Conservation (phyloP, 495 filamentous ascomycete species). For the Podospora sp. region DNA sequence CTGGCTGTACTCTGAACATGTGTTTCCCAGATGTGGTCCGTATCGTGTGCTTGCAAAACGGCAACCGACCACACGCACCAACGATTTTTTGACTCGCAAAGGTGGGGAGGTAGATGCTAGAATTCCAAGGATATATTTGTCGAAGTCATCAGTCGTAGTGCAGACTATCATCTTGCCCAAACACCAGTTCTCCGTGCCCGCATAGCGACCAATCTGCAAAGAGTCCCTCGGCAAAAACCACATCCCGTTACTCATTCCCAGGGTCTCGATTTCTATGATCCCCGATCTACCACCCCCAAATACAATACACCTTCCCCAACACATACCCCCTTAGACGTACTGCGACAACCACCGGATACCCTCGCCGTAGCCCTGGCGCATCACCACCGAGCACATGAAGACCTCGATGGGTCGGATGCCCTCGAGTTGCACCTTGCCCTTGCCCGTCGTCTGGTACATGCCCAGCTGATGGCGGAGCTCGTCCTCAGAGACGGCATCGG, state of each 20-base stretch:
- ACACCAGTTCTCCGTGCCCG: slow-evolving; percentile 18
- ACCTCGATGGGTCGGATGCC: slow-evolving; percentile 95
- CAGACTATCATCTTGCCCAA: slow-evolving; percentile 31
- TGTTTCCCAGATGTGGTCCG: too few relatives aligned
- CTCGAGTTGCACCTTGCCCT: slow-evolving; percentile 95
- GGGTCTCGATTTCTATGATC: not conserved
- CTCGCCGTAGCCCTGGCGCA: slow-evolving; percentile 90
- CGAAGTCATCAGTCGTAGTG: slow-evolving; percentile 34
- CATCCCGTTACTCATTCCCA: slow-evolving; percentile 8
- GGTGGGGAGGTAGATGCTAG: slow-evolving; percentile 1
- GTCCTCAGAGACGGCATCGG: slow-evolving; percentile 91
- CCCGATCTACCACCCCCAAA: not conserved
- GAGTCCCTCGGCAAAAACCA: slow-evolving; percentile 19
- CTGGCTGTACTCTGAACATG: too few relatives aligned
- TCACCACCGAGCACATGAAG: slow-evolving; percentile 98
- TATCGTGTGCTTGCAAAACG: not conserved
- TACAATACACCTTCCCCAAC: slow-evolving; percentile 9
- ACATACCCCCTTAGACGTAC: slow-evolving; percentile 58
- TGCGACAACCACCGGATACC: slow-evolving; percentile 79
- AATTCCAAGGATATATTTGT: slow-evolving; percentile 32
- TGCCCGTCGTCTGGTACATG: slow-evolving; percentile 94
- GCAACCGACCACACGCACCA: not conserved
- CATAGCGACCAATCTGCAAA: slow-evolving; percentile 15
- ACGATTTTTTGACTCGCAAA: not conserved
- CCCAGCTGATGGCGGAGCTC: slow-evolving; percentile 88